These are phyloP conservation scores for Gossypium gossypioides DNA, from an alignment of 441 rosid species.

Conservation along the genomic window DNA sequence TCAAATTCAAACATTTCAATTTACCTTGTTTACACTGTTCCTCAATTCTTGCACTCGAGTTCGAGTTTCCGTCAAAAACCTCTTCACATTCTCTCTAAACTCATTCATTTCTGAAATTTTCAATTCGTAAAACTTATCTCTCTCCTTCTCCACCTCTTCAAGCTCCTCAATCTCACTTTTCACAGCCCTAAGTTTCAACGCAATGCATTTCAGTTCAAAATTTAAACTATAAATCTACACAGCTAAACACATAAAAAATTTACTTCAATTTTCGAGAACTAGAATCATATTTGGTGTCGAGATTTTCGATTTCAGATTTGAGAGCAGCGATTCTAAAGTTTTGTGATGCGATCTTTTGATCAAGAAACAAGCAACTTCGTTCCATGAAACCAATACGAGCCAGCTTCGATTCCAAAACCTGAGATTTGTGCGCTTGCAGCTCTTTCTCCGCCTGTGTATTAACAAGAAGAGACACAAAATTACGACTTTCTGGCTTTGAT, in stretches of 20 bases:
- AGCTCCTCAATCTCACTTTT: slow-evolving; percentile 50
- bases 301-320: slow-evolving; percentile 33
- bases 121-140: slow-evolving; percentile 33
- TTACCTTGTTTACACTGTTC: slow-evolving; percentile 34
- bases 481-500: not conserved
- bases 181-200: slow-evolving; percentile 31
- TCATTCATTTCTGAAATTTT: slow-evolving; percentile 41
- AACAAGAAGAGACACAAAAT: not conserved
- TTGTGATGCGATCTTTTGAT: slow-evolving; percentile 41
- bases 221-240: not conserved
- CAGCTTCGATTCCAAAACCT: slow-evolving; percentile 36
- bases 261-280: slow-evolving; percentile 35
- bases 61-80: slow-evolving; percentile 27
- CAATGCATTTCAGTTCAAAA: slow-evolving; percentile 4
- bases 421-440: slow-evolving; percentile 37
- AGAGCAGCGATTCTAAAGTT: slow-evolving; percentile 44
- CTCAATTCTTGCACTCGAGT: slow-evolving; percentile 28
- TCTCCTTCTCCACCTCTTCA: slow-evolving; percentile 40
- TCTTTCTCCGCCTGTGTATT: slow-evolving; percentile 57
- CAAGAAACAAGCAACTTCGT: slow-evolving; percentile 44
- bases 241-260: not conserved
- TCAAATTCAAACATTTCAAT: not conserved
- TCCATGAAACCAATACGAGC: slow-evolving; percentile 30
- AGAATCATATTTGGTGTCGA: slow-evolving; percentile 30
- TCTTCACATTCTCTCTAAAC: slow-evolving; percentile 30